Base-by-base conservation (phyloP, 768 basidiomycete species). In the Kwoniella shandongensis region DNA sequence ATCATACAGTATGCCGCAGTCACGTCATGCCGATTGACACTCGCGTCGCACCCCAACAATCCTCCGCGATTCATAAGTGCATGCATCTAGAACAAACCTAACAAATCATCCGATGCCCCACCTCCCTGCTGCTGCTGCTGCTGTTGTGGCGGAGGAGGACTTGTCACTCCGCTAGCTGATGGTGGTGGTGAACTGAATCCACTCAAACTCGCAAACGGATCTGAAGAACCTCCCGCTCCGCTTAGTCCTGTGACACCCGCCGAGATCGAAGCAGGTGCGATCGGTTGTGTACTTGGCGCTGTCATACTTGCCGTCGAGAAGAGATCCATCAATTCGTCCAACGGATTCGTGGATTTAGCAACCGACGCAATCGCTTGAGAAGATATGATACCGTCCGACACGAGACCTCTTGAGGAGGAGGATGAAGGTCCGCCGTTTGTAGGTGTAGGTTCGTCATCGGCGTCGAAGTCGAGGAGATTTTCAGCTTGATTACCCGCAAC, bases 391-490 rank as follows among this genome's bases (percentile, higher is more conserved):
- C 66, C 58, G 22, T 58, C 51, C 17, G 62, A 45, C 17, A 82
- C 10, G 86, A 87, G 8, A 20, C 54, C 54, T 12, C 55, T 57
- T 0, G 61, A 57, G 17, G 44, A 36, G 25, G 58, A 54, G 22
- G 48, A 48, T 3, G 38, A 42, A 36, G 52, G 39, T 7, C 23
- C 27, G 26, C 15, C 35, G 1, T 40, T 30, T 27, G 17, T 82
- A 81, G 35, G 86, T 84, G 47, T 79, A 73, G 4, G 81, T 77
- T 2, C 84, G 51, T 77, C 76, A 52, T 77, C 76, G 64, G 91
- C 89, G 76, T 90, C 91, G 75, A 97, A 92, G 78, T 97, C 92
- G 59, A 97, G 86, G 4, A 96, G 79, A 75, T 98, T 97, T 77
- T 98, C 94, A 13, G 91, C 85, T 77, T 91, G 88, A 77, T 92